Conservation (phyloP, 2,329 filamentous ascomycete genomes). For the Nakataea oryzae region DNA sequence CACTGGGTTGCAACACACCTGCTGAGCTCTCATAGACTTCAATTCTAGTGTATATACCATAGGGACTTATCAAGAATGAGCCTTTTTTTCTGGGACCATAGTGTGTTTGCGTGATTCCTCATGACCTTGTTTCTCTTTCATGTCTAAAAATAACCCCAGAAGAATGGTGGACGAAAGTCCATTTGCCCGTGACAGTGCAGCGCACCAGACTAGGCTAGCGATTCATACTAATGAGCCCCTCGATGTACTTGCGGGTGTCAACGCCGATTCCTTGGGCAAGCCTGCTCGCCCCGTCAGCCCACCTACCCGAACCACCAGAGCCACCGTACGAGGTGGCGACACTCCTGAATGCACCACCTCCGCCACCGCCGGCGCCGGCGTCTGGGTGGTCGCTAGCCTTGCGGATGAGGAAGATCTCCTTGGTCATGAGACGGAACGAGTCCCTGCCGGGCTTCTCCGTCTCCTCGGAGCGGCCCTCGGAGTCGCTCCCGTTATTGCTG, state of each 20-base stretch:
- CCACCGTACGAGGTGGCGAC: conserved; percentile 17
- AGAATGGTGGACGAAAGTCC: background rate
- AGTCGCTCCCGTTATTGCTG: background rate
- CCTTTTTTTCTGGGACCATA: background rate
- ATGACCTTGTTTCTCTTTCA: background rate
- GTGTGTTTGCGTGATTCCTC: background rate
- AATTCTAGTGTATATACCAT: conserved; percentile 5
- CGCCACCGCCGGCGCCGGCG: conserved; percentile 17
- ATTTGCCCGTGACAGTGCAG: background rate
- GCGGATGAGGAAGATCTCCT: conserved; percentile 53
- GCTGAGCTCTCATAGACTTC: background rate
- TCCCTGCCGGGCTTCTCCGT: background rate
- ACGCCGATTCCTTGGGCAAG: conserved; percentile 66
- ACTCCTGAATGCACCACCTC: conserved; percentile 18
- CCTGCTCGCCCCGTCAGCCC: conserved; percentile 46
- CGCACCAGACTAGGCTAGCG: conserved; percentile 18
- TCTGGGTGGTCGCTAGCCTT: conserved; percentile 45
- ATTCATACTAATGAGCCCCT: conserved; percentile 57
- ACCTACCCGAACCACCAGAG: conserved; percentile 19
- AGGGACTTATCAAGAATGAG: background rate
- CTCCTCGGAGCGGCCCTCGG: background rate
- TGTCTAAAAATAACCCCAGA: background rate
- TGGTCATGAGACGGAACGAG: conserved; percentile 23
- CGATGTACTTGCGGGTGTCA: conserved; percentile 66
- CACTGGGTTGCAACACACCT: background rate